Percentiles rank a stretch among this genome's conserved stretches.
Conservation (phyloP, 441 rosid species). For the Jatropha podagrica region DNA sequence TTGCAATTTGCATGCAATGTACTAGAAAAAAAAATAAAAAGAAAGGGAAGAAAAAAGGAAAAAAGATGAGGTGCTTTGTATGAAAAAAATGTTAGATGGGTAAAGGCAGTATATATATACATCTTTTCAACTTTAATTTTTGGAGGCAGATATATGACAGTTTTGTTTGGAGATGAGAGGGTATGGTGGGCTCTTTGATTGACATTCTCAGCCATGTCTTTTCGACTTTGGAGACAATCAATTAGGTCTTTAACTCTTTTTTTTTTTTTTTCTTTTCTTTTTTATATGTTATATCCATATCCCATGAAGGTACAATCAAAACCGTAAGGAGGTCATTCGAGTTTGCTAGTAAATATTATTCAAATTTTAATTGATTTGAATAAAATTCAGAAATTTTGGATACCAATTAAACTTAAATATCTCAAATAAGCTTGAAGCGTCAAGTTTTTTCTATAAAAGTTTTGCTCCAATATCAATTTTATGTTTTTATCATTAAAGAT, state of each 20-base stretch:
- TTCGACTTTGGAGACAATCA: neutral
- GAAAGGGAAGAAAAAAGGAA: neutral
- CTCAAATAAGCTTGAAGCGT: too few relatives aligned
- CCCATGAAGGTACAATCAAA: neutral
- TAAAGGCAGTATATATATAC: neutral
- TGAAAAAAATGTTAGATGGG: neutral
- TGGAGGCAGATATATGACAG: neutral
- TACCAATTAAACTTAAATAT: too few relatives aligned
- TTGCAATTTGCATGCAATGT: neutral
- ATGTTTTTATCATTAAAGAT: too few relatives aligned
- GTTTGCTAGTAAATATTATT: too few relatives aligned
- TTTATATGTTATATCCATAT: neutral
- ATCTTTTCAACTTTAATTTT: neutral
- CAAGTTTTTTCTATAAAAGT: too few relatives aligned
- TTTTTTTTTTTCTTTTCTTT: too few relatives aligned
- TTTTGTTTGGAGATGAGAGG: slow-evolving; percentile 4
- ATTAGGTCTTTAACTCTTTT: neutral
- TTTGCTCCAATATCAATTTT: too few relatives aligned
- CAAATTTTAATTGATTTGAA: too few relatives aligned
- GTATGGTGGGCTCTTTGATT: slow-evolving; percentile 15
- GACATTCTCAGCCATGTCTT: neutral
- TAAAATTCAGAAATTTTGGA: too few relatives aligned
- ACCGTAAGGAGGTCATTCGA: too few relatives aligned
- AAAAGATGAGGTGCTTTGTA: neutral
- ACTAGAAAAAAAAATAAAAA: neutral